Base-by-base conservation (phyloP, 371 early-diverging fungal genomes). In the Sporodiniella umbellata region DNA sequence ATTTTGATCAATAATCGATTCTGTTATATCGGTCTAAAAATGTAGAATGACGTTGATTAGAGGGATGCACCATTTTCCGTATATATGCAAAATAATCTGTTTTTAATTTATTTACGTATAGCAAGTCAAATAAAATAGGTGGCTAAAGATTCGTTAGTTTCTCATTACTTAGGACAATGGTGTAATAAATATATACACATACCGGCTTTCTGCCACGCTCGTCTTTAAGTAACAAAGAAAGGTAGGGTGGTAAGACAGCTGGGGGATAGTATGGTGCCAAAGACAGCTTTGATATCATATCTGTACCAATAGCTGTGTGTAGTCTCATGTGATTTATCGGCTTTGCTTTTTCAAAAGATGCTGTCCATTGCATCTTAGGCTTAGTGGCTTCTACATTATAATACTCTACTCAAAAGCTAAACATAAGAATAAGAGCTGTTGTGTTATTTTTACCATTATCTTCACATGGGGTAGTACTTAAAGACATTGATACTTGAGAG, bases 11-110 rank as follows among this genome's bases (percentile, higher is more conserved):
- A 68, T 54, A 35, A 71, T 60, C 4, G 77, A 70, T 43, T 79
- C 80, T 6, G 75, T 71, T 42, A 80, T 76, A 2, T 65, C 66
- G 18, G 68, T 57, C 78, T 78, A 17, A 30, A n/a, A 5, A 10
- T 40, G 38, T 17, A 5, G 7, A 15, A 21, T 14, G 17, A 17
- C 1, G 12, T 45, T 3, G 40, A 37, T 19, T 4, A 18, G 45
- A 53, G 8, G 11, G n/a, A n/a, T n/a, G n/a, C n/a, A n/a, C n/a
- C n/a, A n/a, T n/a, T n/a, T n/a, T 28, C 7, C 10, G 30, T 28
- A 10, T 28, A 10, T 28, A 10, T 28, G 30, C 10, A 7, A 7
- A 7, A 7, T 28, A 7, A 7, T 28, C 10, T 28, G 4, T 28
- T 28, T 28, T 28, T 11, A 6, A n/a, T 40, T 4, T 3, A 5